Conservation (phyloP, 1,139 yeast genomes). For the Magnusiomyces tetraspermus region DNA sequence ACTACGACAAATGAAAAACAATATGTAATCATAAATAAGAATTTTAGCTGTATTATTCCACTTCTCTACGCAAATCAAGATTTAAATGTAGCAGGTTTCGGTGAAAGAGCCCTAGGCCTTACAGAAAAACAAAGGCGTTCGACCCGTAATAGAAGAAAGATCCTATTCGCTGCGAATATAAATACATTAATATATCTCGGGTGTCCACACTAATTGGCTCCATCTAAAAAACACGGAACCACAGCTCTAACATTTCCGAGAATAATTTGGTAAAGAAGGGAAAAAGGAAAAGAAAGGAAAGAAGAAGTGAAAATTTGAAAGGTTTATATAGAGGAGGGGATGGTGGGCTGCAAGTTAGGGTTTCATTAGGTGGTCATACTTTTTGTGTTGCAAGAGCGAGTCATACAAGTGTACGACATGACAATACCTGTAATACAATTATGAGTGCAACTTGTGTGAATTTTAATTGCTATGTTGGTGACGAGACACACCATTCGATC, state of each 20-base stretch:
- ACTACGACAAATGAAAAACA: slow-evolving; percentile 63
- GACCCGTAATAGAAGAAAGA: slow-evolving; percentile 1
- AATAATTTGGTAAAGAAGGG: slow-evolving; percentile 30
- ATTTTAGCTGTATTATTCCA: not conserved
- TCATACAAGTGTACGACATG: too few relatives aligned
- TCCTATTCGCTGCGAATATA: not conserved
- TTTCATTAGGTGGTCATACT: too few relatives aligned
- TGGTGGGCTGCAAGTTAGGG: too few relatives aligned
- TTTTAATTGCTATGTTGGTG: not conserved
- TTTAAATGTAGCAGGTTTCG: not conserved
- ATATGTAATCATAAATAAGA: too few relatives aligned
- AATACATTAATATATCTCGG: slow-evolving; percentile 44
- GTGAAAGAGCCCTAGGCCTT: not conserved
- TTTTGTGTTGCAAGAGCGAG: too few relatives aligned
- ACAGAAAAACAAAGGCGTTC: not conserved
- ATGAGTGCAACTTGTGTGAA: too few relatives aligned
- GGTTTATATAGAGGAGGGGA: too few relatives aligned
- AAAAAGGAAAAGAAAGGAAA: slow-evolving; percentile 13
- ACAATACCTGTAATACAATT: too few relatives aligned
- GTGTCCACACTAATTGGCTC: slow-evolving; percentile 56
- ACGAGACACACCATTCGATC: not conserved
- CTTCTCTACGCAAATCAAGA: slow-evolving; percentile 3
- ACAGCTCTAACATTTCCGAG: slow-evolving; percentile 54
- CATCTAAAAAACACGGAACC: slow-evolving; percentile 29
- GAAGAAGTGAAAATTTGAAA: too few relatives aligned